Base-by-base conservation (phyloP, 805 yeast genomes). In the Wickerhamomyces tratensis region DNA sequence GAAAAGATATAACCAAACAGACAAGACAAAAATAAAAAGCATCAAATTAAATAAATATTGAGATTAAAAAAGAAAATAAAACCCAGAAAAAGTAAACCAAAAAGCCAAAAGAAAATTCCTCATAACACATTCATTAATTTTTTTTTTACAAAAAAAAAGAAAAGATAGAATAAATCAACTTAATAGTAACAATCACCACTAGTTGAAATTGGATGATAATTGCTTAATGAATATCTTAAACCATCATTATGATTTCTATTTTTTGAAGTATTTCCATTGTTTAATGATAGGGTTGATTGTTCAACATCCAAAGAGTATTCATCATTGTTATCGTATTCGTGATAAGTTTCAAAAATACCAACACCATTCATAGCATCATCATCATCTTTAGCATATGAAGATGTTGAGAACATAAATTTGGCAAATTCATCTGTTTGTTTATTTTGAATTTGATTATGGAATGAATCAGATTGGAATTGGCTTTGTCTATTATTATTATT, bases 241-340 rank as follows among this genome's bases (percentile, higher is more conserved):
- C 14, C 7, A 12, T 11, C n/a, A 31, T 31, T 20, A 20, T 20
- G 20, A 31, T 31, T 31, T 6, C 3, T 12, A 13, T 11, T 31
- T 5, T 31, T 31, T 11, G 7, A 8, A 31, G n/a, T 2, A 12
- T 6, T 31, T 8, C n/a, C n/a, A 12, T 31, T 31, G 34, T 31
- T 31, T 13, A 31, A 31, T 31, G 34, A 31, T 31, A 31, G 6
- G 2, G 20, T 20, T 15, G 41, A 47, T 40, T 56, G 59, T 43
- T 57, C 61, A 31, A 53, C 50, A 44, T 57, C 61, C 39, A 57
- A 38, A 6, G 56, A 50, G 44, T 36, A 57, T 36, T 50, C 59
- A 40, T 57, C 59, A 43, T 57, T 50, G 39, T 50, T 40, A 20
- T 56, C 60, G 40, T 46, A 53, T 25, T 50, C 52, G 8, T 51